phyloP scores from a whole-genome alignment of 148 eudicot species.

The Dianthus caryophyllus region DNA sequence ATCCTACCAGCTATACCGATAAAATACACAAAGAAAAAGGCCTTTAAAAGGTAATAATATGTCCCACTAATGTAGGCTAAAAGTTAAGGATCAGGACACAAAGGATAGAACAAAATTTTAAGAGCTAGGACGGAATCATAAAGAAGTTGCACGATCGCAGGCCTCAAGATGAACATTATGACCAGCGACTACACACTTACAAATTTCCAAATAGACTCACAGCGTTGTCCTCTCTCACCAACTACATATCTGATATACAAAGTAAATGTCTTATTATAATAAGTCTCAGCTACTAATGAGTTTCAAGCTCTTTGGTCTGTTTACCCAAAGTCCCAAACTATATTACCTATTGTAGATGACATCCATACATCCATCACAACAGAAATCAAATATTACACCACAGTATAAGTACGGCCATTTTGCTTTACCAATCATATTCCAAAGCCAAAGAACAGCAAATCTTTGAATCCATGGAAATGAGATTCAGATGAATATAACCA shows the following conservation, averaged over 20 bases:
- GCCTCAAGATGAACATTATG: too few species aligned
- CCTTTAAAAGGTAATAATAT: too few species aligned
- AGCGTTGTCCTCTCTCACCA: background rate
- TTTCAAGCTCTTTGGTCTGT: background rate
- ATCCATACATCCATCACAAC: background rate
- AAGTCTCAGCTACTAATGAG: background rate
- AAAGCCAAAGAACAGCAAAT: background rate
- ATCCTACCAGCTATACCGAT: too few species aligned
- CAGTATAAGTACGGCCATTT: background rate
- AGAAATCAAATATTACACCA: background rate
- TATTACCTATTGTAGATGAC: background rate
- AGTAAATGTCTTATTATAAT: background rate
- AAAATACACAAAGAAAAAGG: too few species aligned
- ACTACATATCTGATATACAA: background rate
- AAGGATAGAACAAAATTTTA: background rate
- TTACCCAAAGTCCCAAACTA: background rate
- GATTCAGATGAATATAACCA: background rate
- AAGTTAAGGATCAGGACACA: background rate
- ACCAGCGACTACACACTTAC: too few species aligned
- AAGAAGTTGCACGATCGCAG: background rate
- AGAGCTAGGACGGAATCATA: background rate
- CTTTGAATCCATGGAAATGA: background rate
- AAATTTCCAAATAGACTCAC: too few species aligned
- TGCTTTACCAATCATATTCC: constrained; percentile 1
- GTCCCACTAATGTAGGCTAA: background rate